These are phyloP conservation scores for Beauveria brongniartii DNA, from an alignment of 2,329 filamentous ascomycete species.

Conservation along the genomic window DNA sequence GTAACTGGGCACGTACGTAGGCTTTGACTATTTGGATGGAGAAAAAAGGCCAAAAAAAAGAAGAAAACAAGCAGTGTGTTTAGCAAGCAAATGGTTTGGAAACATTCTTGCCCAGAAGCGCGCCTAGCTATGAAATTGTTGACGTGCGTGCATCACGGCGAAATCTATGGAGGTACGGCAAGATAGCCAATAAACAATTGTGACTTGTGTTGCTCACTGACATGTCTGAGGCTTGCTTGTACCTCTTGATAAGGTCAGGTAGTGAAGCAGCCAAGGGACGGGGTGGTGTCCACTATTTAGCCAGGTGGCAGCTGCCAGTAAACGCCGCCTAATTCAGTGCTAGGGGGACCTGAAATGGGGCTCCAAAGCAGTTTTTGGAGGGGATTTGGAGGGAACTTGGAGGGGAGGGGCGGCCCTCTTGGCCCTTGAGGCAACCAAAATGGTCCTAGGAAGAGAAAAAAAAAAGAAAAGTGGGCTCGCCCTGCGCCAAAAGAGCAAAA, in stretches of 20 bases:
- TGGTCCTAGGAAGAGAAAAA: constrained; percentile 1
- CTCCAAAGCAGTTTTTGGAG: too few species aligned
- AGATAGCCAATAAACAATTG: not conserved
- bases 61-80: not conserved
- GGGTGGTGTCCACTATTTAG: not conserved
- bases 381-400: too few species aligned
- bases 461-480: constrained; percentile 2
- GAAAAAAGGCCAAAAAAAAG: not conserved
- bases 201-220: not conserved
- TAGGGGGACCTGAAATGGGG: not conserved
- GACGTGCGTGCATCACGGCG: not conserved
- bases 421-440: not conserved
- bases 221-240: not conserved
- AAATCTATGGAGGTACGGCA: not conserved
- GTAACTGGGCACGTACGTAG: not conserved
- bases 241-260: not conserved
- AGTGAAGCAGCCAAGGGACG: not conserved
- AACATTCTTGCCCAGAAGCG: not conserved
- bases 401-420: not conserved
- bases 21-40: not conserved
- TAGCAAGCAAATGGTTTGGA: not conserved
- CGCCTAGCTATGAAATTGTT: not conserved
- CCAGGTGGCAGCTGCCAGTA: not conserved
- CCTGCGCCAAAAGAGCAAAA: constrained; percentile 2
- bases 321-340: not conserved